phyloP scores from a whole-genome alignment of 345 rosid species.

The Passiflora organensis region DNA sequence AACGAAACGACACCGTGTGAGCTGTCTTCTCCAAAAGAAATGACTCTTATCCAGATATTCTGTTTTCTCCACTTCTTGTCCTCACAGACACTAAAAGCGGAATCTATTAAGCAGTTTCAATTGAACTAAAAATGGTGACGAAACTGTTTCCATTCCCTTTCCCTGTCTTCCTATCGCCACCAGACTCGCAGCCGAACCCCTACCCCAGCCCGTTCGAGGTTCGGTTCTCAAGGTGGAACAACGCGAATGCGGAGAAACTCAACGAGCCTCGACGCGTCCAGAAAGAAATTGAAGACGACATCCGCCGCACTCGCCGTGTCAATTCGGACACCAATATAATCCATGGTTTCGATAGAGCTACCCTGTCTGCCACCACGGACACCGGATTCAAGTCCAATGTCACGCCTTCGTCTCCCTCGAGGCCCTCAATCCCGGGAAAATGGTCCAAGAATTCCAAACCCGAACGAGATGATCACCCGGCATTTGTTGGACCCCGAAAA shows the following conservation, averaged over 20 bases:
- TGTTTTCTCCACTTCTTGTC: no score
- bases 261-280: constrained; percentile 53
- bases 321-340: constrained; percentile 47
- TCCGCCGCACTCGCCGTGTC: constrained; percentile 65
- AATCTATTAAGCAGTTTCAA: no score
- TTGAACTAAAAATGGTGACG: constrained; percentile 41
- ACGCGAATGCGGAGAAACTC: constrained; percentile 64
- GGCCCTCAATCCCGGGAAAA: constrained; percentile 68
- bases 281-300: constrained; percentile 64
- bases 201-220: constrained; percentile 39
- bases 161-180: constrained; percentile 55
- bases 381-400: constrained; percentile 51
- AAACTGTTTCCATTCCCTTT: constrained; percentile 50
- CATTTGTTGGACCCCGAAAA: constrained; percentile 27
- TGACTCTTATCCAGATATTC: no score
- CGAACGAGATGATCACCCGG: constrained; percentile 36
- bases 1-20: no score
- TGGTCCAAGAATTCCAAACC: constrained; percentile 77
- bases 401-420: constrained; percentile 71
- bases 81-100: no score
- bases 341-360: constrained; percentile 18
- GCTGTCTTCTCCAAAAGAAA: no score
- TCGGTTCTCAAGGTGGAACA: constrained; percentile 74
- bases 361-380: constrained; percentile 8
- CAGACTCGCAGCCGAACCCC: constrained; percentile 10